Evolutionary conservation across 345 rosid genomes (phyloP).

Genomic region (Arabidopsis arenosa): DNA sequence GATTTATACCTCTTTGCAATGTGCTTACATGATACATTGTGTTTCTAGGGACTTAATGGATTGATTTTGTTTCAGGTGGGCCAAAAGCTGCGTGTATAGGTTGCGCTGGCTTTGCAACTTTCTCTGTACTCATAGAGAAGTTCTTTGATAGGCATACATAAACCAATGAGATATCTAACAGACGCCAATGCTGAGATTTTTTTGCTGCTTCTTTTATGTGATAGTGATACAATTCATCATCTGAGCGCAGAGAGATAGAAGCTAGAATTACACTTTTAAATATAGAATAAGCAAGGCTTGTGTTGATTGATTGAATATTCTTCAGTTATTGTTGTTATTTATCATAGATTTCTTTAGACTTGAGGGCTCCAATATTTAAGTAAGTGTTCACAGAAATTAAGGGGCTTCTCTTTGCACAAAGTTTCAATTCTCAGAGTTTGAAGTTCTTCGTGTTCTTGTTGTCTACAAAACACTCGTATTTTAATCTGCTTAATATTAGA

Average conservation of each 20-base stretch:
- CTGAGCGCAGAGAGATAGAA: conserved; percentile 23
- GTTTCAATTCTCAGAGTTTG: background rate
- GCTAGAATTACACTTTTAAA: conserved; percentile 28
- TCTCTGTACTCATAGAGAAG: conserved; percentile 96
- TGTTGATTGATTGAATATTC: conserved; percentile 35
- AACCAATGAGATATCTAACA: conserved; percentile 35
- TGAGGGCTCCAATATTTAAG: background rate
- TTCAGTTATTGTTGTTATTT: conserved; percentile 30
- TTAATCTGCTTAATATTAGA: background rate
- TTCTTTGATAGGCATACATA: conserved; percentile 76
- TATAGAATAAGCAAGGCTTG: conserved; percentile 29
- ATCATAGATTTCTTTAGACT: conserved; percentile 13
- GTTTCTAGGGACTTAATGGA: conserved; percentile 11
- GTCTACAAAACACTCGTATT: background rate
- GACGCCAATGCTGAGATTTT: conserved; percentile 17
- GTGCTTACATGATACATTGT: conserved; percentile 1
- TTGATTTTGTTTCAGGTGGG: conserved; percentile 57
- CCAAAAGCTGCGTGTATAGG: conserved; percentile 90
- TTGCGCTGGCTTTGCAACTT: conserved; percentile 94
- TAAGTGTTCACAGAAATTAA: background rate
- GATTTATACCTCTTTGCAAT: background rate
- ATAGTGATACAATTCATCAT: conserved; percentile 18
- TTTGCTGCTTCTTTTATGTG: conserved; percentile 32
- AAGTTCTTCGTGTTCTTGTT: background rate
- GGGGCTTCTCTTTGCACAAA: background rate